Evolutionary conservation across 495 filamentous ascomycete species (phyloP), one percentile per base, ranked within the genome.

Genomic region (Bacidia rubella): DNA sequence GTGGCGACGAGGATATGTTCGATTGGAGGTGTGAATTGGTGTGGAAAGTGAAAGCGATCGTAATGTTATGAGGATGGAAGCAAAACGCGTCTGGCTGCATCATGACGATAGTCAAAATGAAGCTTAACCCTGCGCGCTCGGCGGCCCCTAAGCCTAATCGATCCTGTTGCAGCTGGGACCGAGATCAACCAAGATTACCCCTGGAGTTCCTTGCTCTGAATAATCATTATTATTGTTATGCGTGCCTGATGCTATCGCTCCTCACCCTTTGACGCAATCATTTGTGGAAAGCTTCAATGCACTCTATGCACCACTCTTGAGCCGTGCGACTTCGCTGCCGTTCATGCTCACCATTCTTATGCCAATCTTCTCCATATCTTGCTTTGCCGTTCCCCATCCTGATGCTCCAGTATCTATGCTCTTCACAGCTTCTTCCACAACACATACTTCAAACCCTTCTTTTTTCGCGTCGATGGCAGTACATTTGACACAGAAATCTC

Each of bases 401-500:
- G 56, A 35, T 44, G 52, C 58, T 0, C 57, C 67, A 19, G 71
- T 63, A 60, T 81, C 77, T 4, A 95, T 86, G 47, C 84, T 74
- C 63, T 70, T 79, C 7, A 82, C 87, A 24, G 73, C 86, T 59
- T 97, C 90, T 60, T 82, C 76, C 17, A 97, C 68, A 35, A 97
- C 75, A 64, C 72, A 84, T 39, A 83, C 85, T 56, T 63, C 67
- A 58, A 92, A 96, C 2, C 89, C 90, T 63, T 83, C 81, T 60
- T 71, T 76, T 9, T 67, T 76, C 7, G 87, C 82, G 71, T 95
- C 85, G 20, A 85, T 57, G 1, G 87, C 90, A 45, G 85, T 93
- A 55, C 62, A 70, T 63, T 80, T 82, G 43, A 98, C 92, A 66
- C 92, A 98, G 64, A 82, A 94, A 66, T 96, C 92, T 26, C 77